These are phyloP conservation scores for Helichrysum umbraculigerum DNA, from an alignment of 129 eudicot species.

Conservation along the genomic window DNA sequence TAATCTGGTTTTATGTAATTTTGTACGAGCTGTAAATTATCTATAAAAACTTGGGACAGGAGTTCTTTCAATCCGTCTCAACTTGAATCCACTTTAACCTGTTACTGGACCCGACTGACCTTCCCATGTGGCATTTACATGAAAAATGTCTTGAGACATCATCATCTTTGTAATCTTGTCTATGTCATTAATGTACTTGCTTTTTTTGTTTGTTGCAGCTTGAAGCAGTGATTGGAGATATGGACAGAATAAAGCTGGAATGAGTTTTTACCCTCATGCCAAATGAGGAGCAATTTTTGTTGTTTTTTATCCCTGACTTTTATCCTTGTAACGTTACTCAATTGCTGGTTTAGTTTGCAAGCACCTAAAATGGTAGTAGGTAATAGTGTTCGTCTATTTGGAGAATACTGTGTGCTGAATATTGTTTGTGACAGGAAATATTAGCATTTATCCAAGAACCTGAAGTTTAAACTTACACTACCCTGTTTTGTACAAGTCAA, in stretches of 20 bases:
- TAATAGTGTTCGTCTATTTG: not conserved
- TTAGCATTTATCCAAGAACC: not conserved
- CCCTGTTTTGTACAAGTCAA: constrained; percentile 15
- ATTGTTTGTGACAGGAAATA: constrained; percentile 8
- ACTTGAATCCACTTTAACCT: too few species aligned
- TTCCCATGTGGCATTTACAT: not conserved
- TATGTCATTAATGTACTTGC: not conserved
- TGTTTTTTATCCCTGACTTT: not conserved
- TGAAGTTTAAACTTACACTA: constrained; percentile 7
- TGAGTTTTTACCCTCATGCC: constrained; percentile 23
- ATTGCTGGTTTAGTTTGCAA: not conserved
- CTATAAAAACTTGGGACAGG: too few species aligned
- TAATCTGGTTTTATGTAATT: too few species aligned
- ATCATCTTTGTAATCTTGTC: not conserved
- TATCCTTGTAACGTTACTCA: not conserved
- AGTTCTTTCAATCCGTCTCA: too few species aligned
- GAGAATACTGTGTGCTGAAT: not conserved
- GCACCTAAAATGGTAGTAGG: not conserved
- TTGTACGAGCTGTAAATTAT: too few species aligned
- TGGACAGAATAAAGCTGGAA: constrained; percentile 86
- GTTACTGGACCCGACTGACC: not conserved
- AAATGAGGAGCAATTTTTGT: constrained; percentile 12
- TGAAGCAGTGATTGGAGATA: constrained; percentile 71
- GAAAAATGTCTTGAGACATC: not conserved
- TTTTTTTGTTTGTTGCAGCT: constrained; percentile 51